Evolutionary conservation across 352 stramenopile genomes (phyloP), one percentile per base, ranked within the genome.

Genomic region (Phytophthora ohioensis): DNA sequence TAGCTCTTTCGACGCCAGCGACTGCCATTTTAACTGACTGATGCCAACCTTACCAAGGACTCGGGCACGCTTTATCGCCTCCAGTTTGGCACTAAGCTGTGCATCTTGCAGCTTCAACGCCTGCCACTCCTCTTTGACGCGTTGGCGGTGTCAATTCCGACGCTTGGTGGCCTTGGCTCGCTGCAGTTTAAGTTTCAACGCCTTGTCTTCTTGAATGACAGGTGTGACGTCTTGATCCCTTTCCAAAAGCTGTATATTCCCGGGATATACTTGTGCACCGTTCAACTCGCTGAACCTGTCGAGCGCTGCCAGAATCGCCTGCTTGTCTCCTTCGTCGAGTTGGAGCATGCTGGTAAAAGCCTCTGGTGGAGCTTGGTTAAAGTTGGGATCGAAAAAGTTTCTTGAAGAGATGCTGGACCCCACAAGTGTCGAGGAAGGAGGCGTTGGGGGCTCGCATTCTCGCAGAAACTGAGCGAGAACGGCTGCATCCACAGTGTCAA

Each of bases 41-140:
- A 58, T 9, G 4, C 5, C 30, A 12, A 27, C 13, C 2, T 11
- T 27, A 17, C 7, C 21, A 55, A 5, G 10, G 30, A 43, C 5
- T 57, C 46, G 56, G 10, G 17, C 27, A 36, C 17, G 38, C 47
- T 41, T 36, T 17, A 70, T 45, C 13, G 15, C n/a, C n/a, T 70
- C 46, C 0, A 70, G n/a, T n/a, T 64, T 47, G 0, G 27, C 45
- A 42, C 15, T 55, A 15, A 70, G 31, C 8, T 59, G 35, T 12
- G 45, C 15, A 8, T 47, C 35, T 51, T 69, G 52, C 9, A 4
- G 7, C 3, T 46, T 36, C 30, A 70, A 11, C 12, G 31, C 55
- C 31, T 64, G 2, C 63, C 46, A 60, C 46, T 70, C 54, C 13
- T 38, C 36, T 34, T 65, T 70, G 4, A 70, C 63, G 5, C 63